These are phyloP conservation scores for Alternaria sp. DNA, from an alignment of 2,329 filamentous ascomycete species.

Conservation along the genomic window DNA sequence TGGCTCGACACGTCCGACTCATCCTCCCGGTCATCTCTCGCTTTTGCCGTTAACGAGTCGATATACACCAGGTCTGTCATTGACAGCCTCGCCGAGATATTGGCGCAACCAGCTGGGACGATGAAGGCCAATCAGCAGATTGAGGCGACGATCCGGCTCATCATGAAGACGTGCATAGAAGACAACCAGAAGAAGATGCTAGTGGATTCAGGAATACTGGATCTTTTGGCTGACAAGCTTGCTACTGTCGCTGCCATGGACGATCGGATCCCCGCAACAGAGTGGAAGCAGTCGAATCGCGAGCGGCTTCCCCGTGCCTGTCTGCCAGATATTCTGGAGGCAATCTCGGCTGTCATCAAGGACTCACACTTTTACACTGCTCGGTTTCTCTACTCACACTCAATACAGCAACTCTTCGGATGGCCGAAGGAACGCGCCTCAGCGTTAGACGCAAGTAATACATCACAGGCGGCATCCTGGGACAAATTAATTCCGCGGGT, in stretches of 20 bases:
- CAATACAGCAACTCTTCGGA: conserved; percentile 46
- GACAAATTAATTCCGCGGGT: conserved; percentile 50
- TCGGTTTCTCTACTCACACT: conserved; percentile 60
- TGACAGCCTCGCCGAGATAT: conserved; percentile 69
- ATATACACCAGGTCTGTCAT: conserved; percentile 72
- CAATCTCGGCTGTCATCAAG: conserved; percentile 77
- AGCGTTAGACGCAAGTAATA: conserved; percentile 28
- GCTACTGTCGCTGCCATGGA: conserved; percentile 52
- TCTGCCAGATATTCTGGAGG: conserved; percentile 76
- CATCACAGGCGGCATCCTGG: conserved; percentile 34
- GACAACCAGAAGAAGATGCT: conserved; percentile 76
- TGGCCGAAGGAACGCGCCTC: conserved; percentile 38
- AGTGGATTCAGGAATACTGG: conserved; percentile 75
- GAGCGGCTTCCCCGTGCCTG: conserved; percentile 58
- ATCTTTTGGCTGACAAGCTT: conserved; percentile 77
- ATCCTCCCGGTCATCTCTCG: conserved; percentile 64
- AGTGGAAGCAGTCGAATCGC: conserved; percentile 22
- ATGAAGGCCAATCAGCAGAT: conserved; percentile 69
- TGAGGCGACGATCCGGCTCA: conserved; percentile 64
- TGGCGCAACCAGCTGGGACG: conserved; percentile 65
- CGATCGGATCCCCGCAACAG: conserved; percentile 28
- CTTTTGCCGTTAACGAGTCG: conserved; percentile 38
- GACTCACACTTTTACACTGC: conserved; percentile 81
- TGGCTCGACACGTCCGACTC: conserved; percentile 59
- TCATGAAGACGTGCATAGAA: conserved; percentile 71